Evolutionary conservation across 108 stramenopile species (phyloP).

Genomic region (Cyclotella atomus): DNA sequence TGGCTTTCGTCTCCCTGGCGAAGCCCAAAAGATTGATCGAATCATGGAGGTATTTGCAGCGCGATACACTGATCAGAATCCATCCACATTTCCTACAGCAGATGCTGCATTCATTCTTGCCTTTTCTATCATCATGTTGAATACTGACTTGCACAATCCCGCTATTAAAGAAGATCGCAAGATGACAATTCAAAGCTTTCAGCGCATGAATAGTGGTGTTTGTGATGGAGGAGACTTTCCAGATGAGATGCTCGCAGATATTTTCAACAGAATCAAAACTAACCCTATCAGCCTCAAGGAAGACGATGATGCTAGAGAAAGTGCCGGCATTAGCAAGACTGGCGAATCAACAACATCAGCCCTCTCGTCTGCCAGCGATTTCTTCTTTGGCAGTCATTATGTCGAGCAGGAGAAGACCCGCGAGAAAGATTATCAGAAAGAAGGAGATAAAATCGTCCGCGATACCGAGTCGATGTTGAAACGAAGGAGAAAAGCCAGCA

Average conservation of each 20-base stretch:
- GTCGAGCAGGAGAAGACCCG: constrained; percentile 81
- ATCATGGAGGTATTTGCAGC: constrained; percentile 99
- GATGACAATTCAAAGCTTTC: constrained; percentile 96
- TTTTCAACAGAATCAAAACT: constrained; percentile 93
- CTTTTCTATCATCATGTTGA: constrained; percentile 99
- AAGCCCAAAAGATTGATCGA: constrained; percentile 99
- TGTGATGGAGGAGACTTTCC: constrained; percentile 95
- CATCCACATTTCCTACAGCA: constrained; percentile 87
- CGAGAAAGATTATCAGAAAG: constrained; percentile 87
- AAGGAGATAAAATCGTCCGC: constrained; percentile 94
- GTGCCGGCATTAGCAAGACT: constrained; percentile 47
- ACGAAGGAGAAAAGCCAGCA: constrained; percentile 58
- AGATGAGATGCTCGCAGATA: constrained; percentile 81
- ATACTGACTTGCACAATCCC: constrained; percentile 98
- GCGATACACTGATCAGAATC: constrained; percentile 89
- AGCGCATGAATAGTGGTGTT: constrained; percentile 96
- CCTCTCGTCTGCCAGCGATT: constrained; percentile 52
- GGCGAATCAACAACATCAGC: constrained; percentile 35
- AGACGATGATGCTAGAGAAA: constrained; percentile 89
- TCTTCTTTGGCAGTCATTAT: constrained; percentile 77
- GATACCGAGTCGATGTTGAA: constrained; percentile 88
- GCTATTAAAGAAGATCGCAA: constrained; percentile 91
- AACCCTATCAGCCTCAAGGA: constrained; percentile 97
- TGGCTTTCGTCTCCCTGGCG: constrained; percentile 97
- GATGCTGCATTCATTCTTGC: constrained; percentile 98